These are phyloP conservation scores for Sporothrix curviconia DNA, from an alignment of 2,329 filamentous ascomycete genomes.

Conservation along the genomic window DNA sequence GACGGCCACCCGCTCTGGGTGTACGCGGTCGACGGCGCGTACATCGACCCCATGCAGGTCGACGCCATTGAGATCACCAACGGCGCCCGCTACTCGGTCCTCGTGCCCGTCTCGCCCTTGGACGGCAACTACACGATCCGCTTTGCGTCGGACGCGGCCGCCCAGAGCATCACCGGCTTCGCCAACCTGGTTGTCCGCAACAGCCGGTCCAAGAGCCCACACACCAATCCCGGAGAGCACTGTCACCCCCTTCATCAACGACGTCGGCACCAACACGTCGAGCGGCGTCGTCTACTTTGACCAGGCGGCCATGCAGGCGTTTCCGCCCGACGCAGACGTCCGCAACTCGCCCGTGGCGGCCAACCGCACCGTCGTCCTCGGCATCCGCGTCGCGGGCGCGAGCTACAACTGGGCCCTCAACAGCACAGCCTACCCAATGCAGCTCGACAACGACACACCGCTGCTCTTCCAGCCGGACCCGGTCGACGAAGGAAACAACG, in stretches of 20 bases:
- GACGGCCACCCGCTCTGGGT: conserved; percentile 49
- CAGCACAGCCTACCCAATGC: conserved; percentile 34
- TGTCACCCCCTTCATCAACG: conserved; percentile 33
- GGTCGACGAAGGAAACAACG: conserved; percentile 32
- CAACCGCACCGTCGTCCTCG: conserved; percentile 40
- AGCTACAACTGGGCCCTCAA: conserved; percentile 50
- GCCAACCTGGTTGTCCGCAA: conserved; percentile 40
- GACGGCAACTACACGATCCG: conserved; percentile 49
- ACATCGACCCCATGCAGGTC: conserved; percentile 45
- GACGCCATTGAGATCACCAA: conserved; percentile 42
- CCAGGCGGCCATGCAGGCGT: conserved; percentile 38
- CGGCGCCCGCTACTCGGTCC: conserved; percentile 47
- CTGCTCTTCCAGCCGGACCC: conserved; percentile 40
- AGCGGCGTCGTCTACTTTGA: conserved; percentile 38
- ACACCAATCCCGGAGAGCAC: too few relatives aligned
- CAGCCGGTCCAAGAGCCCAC: too few relatives aligned
- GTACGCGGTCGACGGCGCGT: conserved; percentile 48
- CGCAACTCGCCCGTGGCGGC: conserved; percentile 27
- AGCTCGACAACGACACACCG: conserved; percentile 34
- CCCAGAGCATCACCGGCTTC: conserved; percentile 50
- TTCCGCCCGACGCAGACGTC: conserved; percentile 40
- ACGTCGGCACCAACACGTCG: conserved; percentile 39
- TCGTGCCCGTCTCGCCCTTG: conserved; percentile 35
- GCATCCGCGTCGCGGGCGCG: conserved; percentile 34
- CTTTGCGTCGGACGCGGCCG: conserved; percentile 39